These are phyloP conservation scores for Colletotrichum truncatum DNA, from an alignment of 2,329 filamentous ascomycete genomes.

Conservation along the genomic window DNA sequence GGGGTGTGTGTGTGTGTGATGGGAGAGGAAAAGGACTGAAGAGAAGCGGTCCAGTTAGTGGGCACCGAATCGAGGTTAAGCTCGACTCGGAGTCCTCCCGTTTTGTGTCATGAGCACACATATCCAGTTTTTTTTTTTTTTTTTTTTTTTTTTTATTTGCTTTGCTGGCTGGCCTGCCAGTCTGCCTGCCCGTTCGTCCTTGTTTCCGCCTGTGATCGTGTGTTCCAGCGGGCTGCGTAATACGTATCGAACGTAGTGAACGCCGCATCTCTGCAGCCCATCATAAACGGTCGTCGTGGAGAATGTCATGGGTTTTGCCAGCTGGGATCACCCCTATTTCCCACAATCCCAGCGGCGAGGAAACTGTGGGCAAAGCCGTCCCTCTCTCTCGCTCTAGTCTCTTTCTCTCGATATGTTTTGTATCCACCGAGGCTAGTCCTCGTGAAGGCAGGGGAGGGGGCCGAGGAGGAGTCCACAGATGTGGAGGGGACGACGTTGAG, in stretches of 20 bases:
- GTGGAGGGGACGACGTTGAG: conserved; percentile 10
- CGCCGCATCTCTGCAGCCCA: conserved; percentile 1
- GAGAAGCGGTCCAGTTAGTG: not conserved
- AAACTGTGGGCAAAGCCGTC: not conserved
- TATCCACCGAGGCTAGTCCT: not conserved
- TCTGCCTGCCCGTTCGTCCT: not conserved
- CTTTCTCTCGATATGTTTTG: not conserved
- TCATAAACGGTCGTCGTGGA: conserved; percentile 18
- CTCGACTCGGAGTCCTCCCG: conserved; percentile 24
- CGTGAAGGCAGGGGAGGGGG: too few species aligned
- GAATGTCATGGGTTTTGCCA: conserved; percentile 26
- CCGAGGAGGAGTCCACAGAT: not conserved
- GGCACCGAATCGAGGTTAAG: conserved; percentile 17
- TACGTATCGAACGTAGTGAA: conserved; percentile 6
- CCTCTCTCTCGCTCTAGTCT: too few species aligned
- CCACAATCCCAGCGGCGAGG: not conserved
- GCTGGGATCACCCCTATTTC: conserved; percentile 17
- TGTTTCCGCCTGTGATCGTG: not conserved
- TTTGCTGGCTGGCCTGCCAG: too few species aligned
- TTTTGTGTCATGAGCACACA: conserved; percentile 11
- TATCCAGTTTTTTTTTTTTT: too few species aligned
- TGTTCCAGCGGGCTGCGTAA: not conserved
- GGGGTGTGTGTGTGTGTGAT: not conserved
- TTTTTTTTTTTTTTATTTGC: too few species aligned
- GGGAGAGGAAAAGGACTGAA: not conserved